These are phyloP conservation scores for Dactylis glomerata DNA, from an alignment of 176 grass and related monocot genomes.

Conservation along the genomic window DNA sequence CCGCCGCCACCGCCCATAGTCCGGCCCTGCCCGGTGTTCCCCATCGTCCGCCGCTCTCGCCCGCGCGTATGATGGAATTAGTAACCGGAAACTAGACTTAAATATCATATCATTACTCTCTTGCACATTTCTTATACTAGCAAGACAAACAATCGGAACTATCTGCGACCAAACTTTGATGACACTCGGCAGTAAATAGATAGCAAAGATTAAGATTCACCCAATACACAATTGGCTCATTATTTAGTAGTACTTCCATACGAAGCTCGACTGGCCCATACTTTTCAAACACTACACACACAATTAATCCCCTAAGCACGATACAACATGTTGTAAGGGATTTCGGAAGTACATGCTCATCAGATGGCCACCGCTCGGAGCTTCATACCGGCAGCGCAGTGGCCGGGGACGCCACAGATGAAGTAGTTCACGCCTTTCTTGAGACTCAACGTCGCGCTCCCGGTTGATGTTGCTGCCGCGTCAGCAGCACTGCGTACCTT, in stretches of 20 bases:
- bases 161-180: too few species aligned
- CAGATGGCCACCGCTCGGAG: slow-evolving; percentile 59
- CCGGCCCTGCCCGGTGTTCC: too few species aligned
- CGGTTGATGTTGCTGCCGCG: slow-evolving; percentile 4
- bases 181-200: not conserved
- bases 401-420: slow-evolving; percentile 67
- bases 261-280: not conserved
- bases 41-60: too few species aligned
- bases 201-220: not conserved
- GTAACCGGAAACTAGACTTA: too few species aligned
- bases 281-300: not conserved
- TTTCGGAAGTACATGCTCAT: not conserved
- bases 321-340: not conserved
- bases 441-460: slow-evolving; percentile 36
- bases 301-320: not conserved
- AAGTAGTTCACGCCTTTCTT: slow-evolving; percentile 68
- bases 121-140: too few species aligned
- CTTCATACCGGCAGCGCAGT: slow-evolving; percentile 74
- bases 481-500: not conserved
- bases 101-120: too few species aligned
- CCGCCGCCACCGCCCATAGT: too few species aligned
- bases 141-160: too few species aligned
- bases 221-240: not conserved
- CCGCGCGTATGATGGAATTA: too few species aligned
- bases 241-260: slow-evolving; percentile 15